Evolutionary conservation across 805 yeast genomes (phyloP).

Genomic region (Komagataella pastoris): DNA sequence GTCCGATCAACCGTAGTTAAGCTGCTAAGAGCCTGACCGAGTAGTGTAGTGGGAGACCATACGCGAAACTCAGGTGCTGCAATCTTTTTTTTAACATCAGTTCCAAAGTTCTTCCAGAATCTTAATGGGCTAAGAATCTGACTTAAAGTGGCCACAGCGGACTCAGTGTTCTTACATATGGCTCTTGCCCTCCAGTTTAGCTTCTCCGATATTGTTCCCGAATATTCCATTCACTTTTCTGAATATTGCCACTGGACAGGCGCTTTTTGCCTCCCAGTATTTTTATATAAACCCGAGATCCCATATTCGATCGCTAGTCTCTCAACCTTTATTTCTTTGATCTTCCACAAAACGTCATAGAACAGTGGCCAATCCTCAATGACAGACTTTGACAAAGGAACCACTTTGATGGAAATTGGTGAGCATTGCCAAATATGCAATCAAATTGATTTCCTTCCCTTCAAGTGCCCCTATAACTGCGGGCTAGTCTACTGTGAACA

Average conservation of each 20-base stretch:
- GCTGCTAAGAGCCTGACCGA: neutral
- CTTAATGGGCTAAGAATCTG: neutral
- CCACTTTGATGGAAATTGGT: slow-evolving; percentile 41
- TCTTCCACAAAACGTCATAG: neutral
- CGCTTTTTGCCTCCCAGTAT: neutral
- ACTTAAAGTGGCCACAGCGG: neutral
- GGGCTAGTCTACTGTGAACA: slow-evolving; percentile 31
- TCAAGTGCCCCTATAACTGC: slow-evolving; percentile 32
- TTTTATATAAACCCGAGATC: neutral
- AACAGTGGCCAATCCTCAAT: slow-evolving; percentile 1
- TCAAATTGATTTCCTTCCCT: slow-evolving; percentile 46
- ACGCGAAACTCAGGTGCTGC: neutral
- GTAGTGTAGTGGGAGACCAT: neutral
- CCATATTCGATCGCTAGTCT: neutral
- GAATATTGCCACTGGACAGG: neutral
- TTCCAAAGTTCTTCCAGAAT: neutral
- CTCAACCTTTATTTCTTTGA: neutral
- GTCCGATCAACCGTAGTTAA: neutral
- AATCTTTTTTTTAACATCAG: neutral
- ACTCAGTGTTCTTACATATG: neutral
- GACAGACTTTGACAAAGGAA: slow-evolving; percentile 5
- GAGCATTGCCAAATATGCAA: slow-evolving; percentile 39
- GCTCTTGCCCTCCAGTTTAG: neutral
- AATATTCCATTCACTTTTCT: neutral
- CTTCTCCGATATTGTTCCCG: neutral